Conservation (phyloP, 495 filamentous ascomycete genomes). For the Lasiosphaeria ovina region DNA sequence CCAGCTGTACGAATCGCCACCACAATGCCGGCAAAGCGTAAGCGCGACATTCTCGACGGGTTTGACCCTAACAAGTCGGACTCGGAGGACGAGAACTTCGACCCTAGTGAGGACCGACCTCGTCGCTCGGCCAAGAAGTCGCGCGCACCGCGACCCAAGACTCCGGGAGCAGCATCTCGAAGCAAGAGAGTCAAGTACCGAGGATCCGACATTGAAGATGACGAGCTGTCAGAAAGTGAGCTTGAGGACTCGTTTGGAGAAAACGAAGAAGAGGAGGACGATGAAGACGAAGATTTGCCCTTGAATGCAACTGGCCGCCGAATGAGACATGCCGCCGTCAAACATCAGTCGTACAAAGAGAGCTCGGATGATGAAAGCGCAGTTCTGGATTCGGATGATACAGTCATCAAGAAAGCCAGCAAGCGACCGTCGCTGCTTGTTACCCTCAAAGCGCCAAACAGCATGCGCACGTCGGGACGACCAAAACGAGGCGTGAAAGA, state of each 20-base stretch:
- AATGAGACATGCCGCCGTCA: constrained; percentile 60
- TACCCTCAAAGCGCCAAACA: constrained; percentile 24
- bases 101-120: constrained; percentile 47
- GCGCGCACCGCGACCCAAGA: constrained; percentile 34
- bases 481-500: constrained; percentile 23
- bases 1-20: not conserved
- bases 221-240: constrained; percentile 55
- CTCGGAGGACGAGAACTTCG: constrained; percentile 78
- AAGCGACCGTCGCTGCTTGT: constrained; percentile 30
- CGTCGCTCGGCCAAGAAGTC: constrained; percentile 41
- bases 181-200: constrained; percentile 48
- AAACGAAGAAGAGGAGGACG: constrained; percentile 56
- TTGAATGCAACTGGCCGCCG: constrained; percentile 68
- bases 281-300: constrained; percentile 59
- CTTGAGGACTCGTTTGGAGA: constrained; percentile 56
- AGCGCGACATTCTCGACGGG: constrained; percentile 55
- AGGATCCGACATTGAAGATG: constrained; percentile 67
- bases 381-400: constrained; percentile 31
- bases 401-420: constrained; percentile 22
- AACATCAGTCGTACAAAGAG: constrained; percentile 46
- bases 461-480: constrained; percentile 9
- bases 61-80: constrained; percentile 84
- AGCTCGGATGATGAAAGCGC: constrained; percentile 42
- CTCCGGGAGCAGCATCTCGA: constrained; percentile 37
- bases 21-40: constrained; percentile 56